Base-by-base conservation (phyloP, 2,329 filamentous ascomycete species). In the Pseudogymnoascus sp. region DNA sequence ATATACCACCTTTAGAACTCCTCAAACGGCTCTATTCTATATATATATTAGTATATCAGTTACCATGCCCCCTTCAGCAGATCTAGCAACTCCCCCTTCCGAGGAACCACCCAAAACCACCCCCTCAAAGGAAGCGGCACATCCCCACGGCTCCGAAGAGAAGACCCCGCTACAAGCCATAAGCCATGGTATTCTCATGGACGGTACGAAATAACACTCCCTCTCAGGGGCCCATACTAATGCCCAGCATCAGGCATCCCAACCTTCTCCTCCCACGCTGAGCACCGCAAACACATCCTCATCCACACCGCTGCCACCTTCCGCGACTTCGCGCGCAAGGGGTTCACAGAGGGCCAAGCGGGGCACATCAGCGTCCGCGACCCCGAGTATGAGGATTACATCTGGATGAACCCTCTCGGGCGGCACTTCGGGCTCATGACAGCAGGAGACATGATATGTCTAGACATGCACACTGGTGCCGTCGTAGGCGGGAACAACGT, bases 321-420 rank as follows among this genome's bases (percentile, higher is more conserved):
- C 74, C 84, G 87, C 29, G 81, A 88, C 70, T 89, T 88, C 72
- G 79, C 85, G 1, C 81, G 86, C 56, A 81, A 84, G 68, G 85
- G 84, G 60, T 88, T 84, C 73, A 85, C 83, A 0, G 87, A 90
- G 73, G 87, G 87, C 62, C 87, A 89, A 77, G 79, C 80, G 29
- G 87, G 87, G 0, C 86, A 89, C 72, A 90, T 90, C 67, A 82
- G 78, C 13, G 82, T 89, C 1, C 80, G 86, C 11, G 87, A 90
- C 70, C 86, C 87, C 0, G 85, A 88, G 71, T 77, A 82, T 67
- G 75, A 76, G 0, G 76, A 83, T 65, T 78, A 79, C 13, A 87
- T 88, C 74, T 91, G 88, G 88, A 90, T 88, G 71, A 90, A 84
- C 76, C 86, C 74, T 63, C 76, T 89, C 0, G 86, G 83, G 1